These are phyloP conservation scores for Hysterangium stoloniferum DNA, from an alignment of 768 basidiomycete genomes.

Conservation along the genomic window DNA sequence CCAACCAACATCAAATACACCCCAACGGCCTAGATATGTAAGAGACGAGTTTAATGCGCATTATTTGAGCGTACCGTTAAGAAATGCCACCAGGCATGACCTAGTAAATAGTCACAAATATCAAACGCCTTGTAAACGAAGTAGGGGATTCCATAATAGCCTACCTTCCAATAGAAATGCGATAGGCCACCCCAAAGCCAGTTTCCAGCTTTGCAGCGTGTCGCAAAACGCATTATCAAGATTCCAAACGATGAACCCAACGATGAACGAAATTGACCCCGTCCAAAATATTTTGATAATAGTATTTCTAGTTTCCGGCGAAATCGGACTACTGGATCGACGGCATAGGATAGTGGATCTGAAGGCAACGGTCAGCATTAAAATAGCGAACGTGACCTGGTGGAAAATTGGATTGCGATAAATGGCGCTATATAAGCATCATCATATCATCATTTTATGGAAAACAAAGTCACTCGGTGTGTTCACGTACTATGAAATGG, in stretches of 20 bases:
- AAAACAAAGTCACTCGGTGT: background rate
- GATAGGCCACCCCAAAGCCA: slow-evolving; percentile 49
- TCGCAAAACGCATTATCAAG: slow-evolving; percentile 72
- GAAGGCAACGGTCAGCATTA: slow-evolving; percentile 41
- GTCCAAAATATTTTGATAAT: slow-evolving; percentile 41
- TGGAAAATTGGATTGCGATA: slow-evolving; percentile 77
- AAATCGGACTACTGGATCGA: slow-evolving; percentile 26
- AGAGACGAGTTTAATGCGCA: background rate
- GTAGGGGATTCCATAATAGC: too few species aligned
- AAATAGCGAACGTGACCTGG: slow-evolving; percentile 59
- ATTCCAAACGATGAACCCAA: slow-evolving; percentile 74
- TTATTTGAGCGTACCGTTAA: slow-evolving; percentile 46
- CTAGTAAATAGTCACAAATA: slow-evolving; percentile 22
- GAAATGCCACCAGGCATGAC: slow-evolving; percentile 73
- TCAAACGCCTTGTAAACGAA: too few species aligned
- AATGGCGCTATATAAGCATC: slow-evolving; percentile 36
- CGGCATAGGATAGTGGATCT: slow-evolving; percentile 49
- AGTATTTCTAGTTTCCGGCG: slow-evolving; percentile 31
- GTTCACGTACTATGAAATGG: slow-evolving; percentile 61
- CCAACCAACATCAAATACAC: slow-evolving; percentile 27
- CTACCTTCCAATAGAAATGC: slow-evolving; percentile 64
- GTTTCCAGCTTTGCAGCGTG: slow-evolving; percentile 47
- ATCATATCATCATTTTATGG: background rate
- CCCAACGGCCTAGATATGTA: slow-evolving; percentile 27
- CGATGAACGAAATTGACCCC: slow-evolving; percentile 48